A percentile compares a stretch with the other conserved stretches of the same genome.
Evolutionary conservation across 805 yeast genomes (phyloP).

Genomic region (Candida oleophila): DNA sequence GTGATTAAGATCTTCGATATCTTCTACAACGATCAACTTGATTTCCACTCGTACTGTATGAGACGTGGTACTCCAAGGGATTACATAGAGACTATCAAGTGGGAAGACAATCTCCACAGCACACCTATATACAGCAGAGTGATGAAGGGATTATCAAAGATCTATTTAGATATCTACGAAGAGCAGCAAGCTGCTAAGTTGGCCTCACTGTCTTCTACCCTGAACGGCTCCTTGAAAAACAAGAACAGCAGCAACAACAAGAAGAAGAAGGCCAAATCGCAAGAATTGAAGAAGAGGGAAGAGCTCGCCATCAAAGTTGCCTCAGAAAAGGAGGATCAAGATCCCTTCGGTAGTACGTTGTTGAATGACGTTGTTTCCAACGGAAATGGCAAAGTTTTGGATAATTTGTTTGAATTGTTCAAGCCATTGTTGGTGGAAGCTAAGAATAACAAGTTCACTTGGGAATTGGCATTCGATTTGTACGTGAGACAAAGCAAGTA

Average conservation of each 20-base stretch:
- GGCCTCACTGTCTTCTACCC: too few relatives aligned
- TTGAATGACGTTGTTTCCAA: slow-evolving; percentile 23
- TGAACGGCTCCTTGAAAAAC: too few relatives aligned
- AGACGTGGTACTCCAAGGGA: slow-evolving; percentile 89
- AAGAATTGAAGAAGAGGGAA: slow-evolving; percentile 49
- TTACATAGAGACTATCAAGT: slow-evolving; percentile 68
- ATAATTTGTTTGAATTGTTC: slow-evolving; percentile 40
- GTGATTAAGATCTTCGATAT: slow-evolving; percentile 66
- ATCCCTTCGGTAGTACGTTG: slow-evolving; percentile 56
- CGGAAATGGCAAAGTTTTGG: slow-evolving; percentile 38
- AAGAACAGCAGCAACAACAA: slow-evolving; percentile 23
- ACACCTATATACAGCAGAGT: slow-evolving; percentile 75
- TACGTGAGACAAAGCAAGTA: slow-evolving; percentile 44
- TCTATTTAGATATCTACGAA: slow-evolving; percentile 47
- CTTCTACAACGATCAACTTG: slow-evolving; percentile 82
- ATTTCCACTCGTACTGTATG: slow-evolving; percentile 90
- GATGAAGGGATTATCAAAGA: slow-evolving; percentile 57
- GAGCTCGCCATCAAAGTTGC: slow-evolving; percentile 49
- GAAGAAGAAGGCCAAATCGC: slow-evolving; percentile 55
- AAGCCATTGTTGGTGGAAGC: slow-evolving; percentile 44
- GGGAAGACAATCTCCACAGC: slow-evolving; percentile 77
- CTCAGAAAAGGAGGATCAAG: slow-evolving; percentile 50
- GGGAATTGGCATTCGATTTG: slow-evolving; percentile 44
- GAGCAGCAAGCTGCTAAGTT: slow-evolving; percentile 17
- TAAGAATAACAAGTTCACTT: slow-evolving; percentile 32